Conservation (phyloP, 148 eudicot species). For the Selenicereus undatus region DNA sequence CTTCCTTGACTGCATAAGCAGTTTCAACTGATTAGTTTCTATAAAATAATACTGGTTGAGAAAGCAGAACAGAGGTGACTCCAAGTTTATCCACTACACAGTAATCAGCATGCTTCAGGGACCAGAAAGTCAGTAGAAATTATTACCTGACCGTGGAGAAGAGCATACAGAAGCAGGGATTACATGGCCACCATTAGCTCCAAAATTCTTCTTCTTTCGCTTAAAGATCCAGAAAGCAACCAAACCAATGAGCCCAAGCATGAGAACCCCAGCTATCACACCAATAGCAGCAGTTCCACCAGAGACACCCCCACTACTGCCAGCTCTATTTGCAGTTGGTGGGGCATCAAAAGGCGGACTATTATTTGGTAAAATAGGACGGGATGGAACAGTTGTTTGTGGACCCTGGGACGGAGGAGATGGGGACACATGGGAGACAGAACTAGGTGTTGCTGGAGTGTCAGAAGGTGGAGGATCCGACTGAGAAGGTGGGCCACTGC, state of each 20-base stretch:
- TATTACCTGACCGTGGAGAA: constrained; percentile 63
- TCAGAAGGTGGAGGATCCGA: constrained; percentile 31
- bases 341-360: constrained; percentile 19
- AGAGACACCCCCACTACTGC: constrained; percentile 40
- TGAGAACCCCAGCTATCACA: constrained; percentile 35
- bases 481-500: constrained; percentile 20
- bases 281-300: constrained; percentile 46
- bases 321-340: constrained; percentile 22
- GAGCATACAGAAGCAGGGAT: constrained; percentile 47
- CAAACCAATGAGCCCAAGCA: constrained; percentile 47
- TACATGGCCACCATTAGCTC: constrained; percentile 35
- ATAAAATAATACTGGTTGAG: background rate
- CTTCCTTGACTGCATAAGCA: background rate
- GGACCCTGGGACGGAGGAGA: constrained; percentile 29
- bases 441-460: constrained; percentile 26
- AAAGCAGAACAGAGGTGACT: background rate
- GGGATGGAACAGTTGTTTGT: constrained; percentile 22
- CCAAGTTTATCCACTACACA: background rate
- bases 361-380: constrained; percentile 24
- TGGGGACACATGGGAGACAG: constrained; percentile 26
- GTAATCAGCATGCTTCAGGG: constrained; percentile 1
- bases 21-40: background rate
- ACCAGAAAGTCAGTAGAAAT: constrained; percentile 2
- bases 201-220: constrained; percentile 39
- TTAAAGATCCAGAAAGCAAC: constrained; percentile 39